Base-by-base conservation (phyloP, 371 early-diverging fungal species). In the Mucor ambiguus region DNA sequence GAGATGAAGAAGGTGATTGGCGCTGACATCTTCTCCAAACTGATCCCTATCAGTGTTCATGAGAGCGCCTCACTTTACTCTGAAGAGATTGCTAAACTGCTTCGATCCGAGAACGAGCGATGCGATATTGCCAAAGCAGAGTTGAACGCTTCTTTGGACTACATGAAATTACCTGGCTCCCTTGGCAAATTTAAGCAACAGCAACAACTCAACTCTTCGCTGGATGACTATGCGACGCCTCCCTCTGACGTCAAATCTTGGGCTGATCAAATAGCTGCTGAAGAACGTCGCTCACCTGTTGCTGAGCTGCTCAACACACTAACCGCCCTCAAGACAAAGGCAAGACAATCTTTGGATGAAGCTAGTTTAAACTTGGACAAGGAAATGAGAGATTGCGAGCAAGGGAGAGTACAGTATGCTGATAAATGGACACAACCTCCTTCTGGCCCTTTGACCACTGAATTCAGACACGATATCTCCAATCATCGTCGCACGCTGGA, bases 1-100 rank as follows among this genome's bases (percentile, higher is more conserved):
- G 94, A 94, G 58, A 83, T 89, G 69, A 88, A 84, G 61, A 88
- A 88, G 59, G 86, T 92, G 7, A 88, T 92, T 68, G 94, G 93
- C 2, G 79, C 87, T 2, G 97, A 98, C 71, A 87, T 97, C 28
- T 98, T 98, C 71, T 84, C 85, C 29, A 79, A 86, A 18, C 85
- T 98, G 41, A 89, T 98, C 24, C 97, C 99, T 0, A 77, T 98
- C 48, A 85, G 91, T 32, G 93, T 98, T 2, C 97, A 96, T 71
- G 96, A 98, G 76, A 89, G 93, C 32, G 85, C 94, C 6, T 93
- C 93, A 12, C 67, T 97, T 66, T 98, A 98, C 66, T 95, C 95
- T 20, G 98, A 97, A 71, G 96, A 97, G 71, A 95, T 95, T 77
- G 95, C 95, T 14, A 93, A 94, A 72, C 66, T 98, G 29, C 84